A percentile compares a stretch with the other conserved stretches of the same genome.
phyloP scores from a whole-genome alignment of 345 rosid genomes.

The Citrus trifoliata region DNA sequence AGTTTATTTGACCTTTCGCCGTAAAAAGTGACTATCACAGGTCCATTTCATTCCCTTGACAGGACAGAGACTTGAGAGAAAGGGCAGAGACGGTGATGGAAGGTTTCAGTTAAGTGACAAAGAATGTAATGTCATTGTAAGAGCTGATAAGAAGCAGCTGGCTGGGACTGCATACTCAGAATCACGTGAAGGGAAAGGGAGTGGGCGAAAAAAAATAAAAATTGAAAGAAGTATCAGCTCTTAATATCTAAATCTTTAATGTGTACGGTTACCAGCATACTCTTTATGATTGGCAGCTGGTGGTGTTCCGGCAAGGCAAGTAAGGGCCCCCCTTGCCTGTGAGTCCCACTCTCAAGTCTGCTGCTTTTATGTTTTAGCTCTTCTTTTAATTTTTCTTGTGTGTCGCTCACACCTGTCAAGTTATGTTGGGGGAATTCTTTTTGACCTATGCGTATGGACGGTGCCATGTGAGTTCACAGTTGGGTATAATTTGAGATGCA shows the following conservation, averaged over 20 bases:
- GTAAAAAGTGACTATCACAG: not conserved
- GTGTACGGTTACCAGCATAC: not conserved
- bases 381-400: not conserved
- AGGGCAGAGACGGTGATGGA: conserved; percentile 7
- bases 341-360: not conserved
- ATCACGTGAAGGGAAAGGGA: conserved; percentile 64
- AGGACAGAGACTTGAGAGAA: not conserved
- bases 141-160: conserved; percentile 33
- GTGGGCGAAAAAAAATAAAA: not conserved
- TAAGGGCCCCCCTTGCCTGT: not conserved
- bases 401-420: conserved; percentile 2
- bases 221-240: not conserved
- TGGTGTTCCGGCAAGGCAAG: not conserved
- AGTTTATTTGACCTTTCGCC: not conserved
- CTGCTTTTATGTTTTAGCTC: not conserved
- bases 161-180: conserved; percentile 46
- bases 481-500: not conserved
- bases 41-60: conserved; percentile 5
- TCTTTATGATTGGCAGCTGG: not conserved
- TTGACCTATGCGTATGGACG: not conserved
- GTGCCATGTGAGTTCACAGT: conserved; percentile 28
- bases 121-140: conserved; percentile 24
- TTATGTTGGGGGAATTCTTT: not conserved
- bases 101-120: conserved; percentile 43
- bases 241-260: not conserved